Conservation (phyloP, 176 grass and related monocot species). For the Oryza nivara region DNA sequence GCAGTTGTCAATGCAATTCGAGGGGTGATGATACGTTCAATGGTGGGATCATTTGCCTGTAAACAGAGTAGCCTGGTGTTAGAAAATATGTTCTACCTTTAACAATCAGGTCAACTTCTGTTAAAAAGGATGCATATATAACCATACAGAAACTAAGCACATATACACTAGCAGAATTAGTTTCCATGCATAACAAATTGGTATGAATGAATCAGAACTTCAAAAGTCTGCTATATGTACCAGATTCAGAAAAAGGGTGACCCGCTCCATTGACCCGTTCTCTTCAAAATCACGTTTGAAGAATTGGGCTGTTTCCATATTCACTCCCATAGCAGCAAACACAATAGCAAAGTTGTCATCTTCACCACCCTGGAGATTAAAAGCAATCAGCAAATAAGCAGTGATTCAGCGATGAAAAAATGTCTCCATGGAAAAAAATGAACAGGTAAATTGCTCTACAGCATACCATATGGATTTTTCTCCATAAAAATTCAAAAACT, state of each 20-base stretch:
- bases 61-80: not conserved
- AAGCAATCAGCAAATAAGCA: slow-evolving; percentile 8
- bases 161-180: not conserved
- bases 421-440: not conserved
- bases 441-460: not conserved
- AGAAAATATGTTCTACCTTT: slow-evolving; percentile 23
- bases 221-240: slow-evolving; percentile 43
- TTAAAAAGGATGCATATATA: not conserved
- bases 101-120: not conserved
- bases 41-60: slow-evolving; percentile 97
- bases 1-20: slow-evolving; percentile 97
- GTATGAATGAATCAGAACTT: not conserved
- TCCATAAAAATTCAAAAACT: not conserved
- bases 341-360: slow-evolving; percentile 99
- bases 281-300: slow-evolving; percentile 99
- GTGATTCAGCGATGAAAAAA: not conserved
- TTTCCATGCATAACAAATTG: slow-evolving; percentile 1
- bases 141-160: not conserved
- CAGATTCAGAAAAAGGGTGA: slow-evolving; percentile 99
- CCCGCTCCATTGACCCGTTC: slow-evolving; percentile 97
- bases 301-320: slow-evolving; percentile 99
- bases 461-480: not conserved
- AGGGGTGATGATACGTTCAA: slow-evolving; percentile 97
- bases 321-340: slow-evolving; percentile 99
- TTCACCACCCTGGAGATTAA: slow-evolving; percentile 64